Percentiles rank a stretch among this genome's conserved stretches.
Conservation (phyloP, 148 eudicot species). For the Dysphania ambrosioides region DNA sequence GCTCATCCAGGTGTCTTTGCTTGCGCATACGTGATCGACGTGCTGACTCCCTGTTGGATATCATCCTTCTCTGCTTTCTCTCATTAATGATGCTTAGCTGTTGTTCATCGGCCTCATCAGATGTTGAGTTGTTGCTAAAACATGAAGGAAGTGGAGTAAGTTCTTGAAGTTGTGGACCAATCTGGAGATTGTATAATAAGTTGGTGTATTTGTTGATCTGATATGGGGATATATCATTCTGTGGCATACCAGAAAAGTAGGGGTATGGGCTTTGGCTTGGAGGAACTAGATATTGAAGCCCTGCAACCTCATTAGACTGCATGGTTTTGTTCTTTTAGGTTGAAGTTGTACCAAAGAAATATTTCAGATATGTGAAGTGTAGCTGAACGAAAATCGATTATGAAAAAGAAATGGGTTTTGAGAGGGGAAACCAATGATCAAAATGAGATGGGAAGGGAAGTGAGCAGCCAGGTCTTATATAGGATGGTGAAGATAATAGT, state of each 20-base stretch:
- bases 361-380: background rate
- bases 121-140: constrained; percentile 77
- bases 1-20: constrained; percentile 85
- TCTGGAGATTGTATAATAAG: constrained; percentile 45
- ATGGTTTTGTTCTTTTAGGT: constrained; percentile 45
- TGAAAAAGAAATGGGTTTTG: background rate
- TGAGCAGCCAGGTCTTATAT: constrained; percentile 43
- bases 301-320: constrained; percentile 59
- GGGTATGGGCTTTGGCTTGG: constrained; percentile 47
- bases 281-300: constrained; percentile 48
- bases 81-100: constrained; percentile 66
- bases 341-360: background rate
- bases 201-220: constrained; percentile 35
- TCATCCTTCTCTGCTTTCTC: constrained; percentile 92
- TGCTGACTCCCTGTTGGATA: constrained; percentile 92
- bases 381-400: constrained; percentile 6
- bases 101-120: constrained; percentile 90
- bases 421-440: constrained; percentile 3
- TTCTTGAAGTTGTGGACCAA: constrained; percentile 46
- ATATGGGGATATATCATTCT: constrained; percentile 16
- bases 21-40: constrained; percentile 94
- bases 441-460: constrained; percentile 36
- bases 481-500: constrained; percentile 43
- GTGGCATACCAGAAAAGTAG: constrained; percentile 29
- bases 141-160: constrained; percentile 40